A percentile compares a stretch with the other conserved stretches of the same genome.
These are phyloP conservation scores for Tolypocladium endophyticum DNA, from an alignment of 2,329 filamentous ascomycete species.

Conservation along the genomic window DNA sequence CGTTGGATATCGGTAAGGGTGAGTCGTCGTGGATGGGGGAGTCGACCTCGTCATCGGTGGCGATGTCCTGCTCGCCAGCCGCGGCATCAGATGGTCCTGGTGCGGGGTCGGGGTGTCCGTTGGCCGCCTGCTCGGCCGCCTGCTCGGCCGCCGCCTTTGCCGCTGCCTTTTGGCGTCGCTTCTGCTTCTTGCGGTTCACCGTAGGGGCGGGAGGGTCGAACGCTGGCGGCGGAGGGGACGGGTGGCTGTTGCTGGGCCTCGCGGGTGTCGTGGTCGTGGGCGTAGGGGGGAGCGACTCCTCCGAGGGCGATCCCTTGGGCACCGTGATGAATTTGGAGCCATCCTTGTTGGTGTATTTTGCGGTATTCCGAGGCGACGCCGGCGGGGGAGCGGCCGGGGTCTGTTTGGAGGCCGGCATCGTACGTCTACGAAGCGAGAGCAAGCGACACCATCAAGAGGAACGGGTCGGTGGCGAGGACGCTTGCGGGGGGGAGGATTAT, in stretches of 20 bases:
- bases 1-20: constrained; percentile 18
- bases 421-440: constrained; percentile 21
- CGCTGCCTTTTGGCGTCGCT: constrained; percentile 78
- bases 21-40: constrained; percentile 23
- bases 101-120: constrained; percentile 30
- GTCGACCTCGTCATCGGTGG: constrained; percentile 42
- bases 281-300: constrained; percentile 42
- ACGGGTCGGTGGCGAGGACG: constrained; percentile 6
- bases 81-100: constrained; percentile 14
- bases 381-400: constrained; percentile 37
- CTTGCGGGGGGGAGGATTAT: background rate
- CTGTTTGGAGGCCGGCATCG: constrained; percentile 43
- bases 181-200: constrained; percentile 91
- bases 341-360: constrained; percentile 59
- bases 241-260: constrained; percentile 19
- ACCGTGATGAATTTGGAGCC: constrained; percentile 60
- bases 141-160: constrained; percentile 47
- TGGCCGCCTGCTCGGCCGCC: constrained; percentile 21
- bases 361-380: constrained; percentile 41
- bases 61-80: constrained; percentile 35
- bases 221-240: constrained; percentile 13
- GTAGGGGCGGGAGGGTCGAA: constrained; percentile 28
- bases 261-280: constrained; percentile 26
- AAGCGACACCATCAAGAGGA: constrained; percentile 28
- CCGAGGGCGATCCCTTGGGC: constrained; percentile 42